Conservation (phyloP, 805 yeast genomes). For the Zygotorulaspora danielsina region DNA sequence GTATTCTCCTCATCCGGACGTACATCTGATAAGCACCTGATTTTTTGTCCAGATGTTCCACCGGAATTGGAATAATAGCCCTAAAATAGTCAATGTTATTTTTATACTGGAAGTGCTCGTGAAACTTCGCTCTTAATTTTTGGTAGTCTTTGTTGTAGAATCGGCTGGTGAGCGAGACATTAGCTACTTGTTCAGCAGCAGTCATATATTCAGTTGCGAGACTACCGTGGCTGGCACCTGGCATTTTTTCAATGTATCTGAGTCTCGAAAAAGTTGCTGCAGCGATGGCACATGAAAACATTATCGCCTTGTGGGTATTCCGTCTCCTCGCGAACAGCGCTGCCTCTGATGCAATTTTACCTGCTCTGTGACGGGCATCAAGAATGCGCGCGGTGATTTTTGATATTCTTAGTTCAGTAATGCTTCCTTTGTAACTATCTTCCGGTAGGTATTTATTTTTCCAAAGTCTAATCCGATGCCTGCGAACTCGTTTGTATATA, state of each 20-base stretch:
- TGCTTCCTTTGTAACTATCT: slow-evolving; percentile 6
- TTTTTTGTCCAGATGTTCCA: slow-evolving; percentile 6
- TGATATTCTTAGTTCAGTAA: slow-evolving; percentile 11
- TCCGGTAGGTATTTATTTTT: slow-evolving; percentile 4
- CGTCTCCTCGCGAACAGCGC: slow-evolving; percentile 8
- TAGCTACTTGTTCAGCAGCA: slow-evolving; percentile 7
- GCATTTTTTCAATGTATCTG: slow-evolving; percentile 7
- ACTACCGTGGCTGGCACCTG: slow-evolving; percentile 16
- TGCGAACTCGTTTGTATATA: slow-evolving; percentile 2
- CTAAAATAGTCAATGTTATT: slow-evolving; percentile 10
- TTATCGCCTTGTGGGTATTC: slow-evolving; percentile 4
- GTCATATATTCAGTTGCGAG: slow-evolving; percentile 14
- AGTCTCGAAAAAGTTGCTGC: slow-evolving; percentile 16
- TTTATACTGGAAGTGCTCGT: slow-evolving; percentile 11
- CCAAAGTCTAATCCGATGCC: slow-evolving; percentile 9
- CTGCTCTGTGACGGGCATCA: slow-evolving; percentile 13
- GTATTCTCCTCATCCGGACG: slow-evolving; percentile 10
- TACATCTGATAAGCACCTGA: slow-evolving; percentile 14
- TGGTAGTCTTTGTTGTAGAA: slow-evolving; percentile 7
- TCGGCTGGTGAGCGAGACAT: slow-evolving; percentile 5
- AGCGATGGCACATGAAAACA: slow-evolving; percentile 11
- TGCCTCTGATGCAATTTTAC: slow-evolving; percentile 14
- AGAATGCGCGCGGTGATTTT: slow-evolving; percentile 14
- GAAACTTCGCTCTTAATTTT: slow-evolving; percentile 7
- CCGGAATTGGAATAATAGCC: slow-evolving; percentile 7